Conservation (phyloP, 2,329 filamentous ascomycete species). For the Ustulina deusta region DNA sequence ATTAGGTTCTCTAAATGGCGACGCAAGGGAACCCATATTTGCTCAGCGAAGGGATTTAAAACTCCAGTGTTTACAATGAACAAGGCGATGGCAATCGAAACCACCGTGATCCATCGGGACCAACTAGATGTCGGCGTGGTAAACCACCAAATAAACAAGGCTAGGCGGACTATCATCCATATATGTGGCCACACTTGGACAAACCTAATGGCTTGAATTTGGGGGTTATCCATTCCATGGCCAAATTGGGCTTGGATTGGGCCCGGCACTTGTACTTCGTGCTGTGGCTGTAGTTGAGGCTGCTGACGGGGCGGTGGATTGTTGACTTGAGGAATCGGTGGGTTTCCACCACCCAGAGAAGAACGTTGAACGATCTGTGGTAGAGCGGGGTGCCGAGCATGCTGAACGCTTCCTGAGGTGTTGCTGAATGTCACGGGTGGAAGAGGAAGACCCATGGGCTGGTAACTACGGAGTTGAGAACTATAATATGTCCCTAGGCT, state of each 20-base stretch:
- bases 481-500: conserved; percentile 64
- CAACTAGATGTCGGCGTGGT: conserved; percentile 69
- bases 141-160: conserved; percentile 74
- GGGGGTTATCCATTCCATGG: conserved; percentile 48
- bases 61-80: conserved; percentile 71
- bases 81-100: conserved; percentile 65
- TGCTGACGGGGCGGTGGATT: conserved; percentile 46
- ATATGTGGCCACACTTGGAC: conserved; percentile 69
- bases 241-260: conserved; percentile 48
- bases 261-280: conserved; percentile 45
- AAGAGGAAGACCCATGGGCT: conserved; percentile 32
- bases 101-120: conserved; percentile 68
- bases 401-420: conserved; percentile 24
- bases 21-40: conserved; percentile 67
- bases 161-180: conserved; percentile 70
- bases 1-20: conserved; percentile 71
- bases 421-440: conserved; percentile 31
- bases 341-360: conserved; percentile 25
- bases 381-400: conserved; percentile 35
- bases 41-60: conserved; percentile 66
- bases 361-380: conserved; percentile 39
- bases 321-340: conserved; percentile 42
- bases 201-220: conserved; percentile 53
- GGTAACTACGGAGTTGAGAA: conserved; percentile 51
- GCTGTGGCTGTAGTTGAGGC: conserved; percentile 47